Percentiles rank a stretch among this genome's conserved stretches.
These are phyloP conservation scores for Cyclotella distinguenda DNA, from an alignment of 108 stramenopile genomes.

Conservation along the genomic window DNA sequence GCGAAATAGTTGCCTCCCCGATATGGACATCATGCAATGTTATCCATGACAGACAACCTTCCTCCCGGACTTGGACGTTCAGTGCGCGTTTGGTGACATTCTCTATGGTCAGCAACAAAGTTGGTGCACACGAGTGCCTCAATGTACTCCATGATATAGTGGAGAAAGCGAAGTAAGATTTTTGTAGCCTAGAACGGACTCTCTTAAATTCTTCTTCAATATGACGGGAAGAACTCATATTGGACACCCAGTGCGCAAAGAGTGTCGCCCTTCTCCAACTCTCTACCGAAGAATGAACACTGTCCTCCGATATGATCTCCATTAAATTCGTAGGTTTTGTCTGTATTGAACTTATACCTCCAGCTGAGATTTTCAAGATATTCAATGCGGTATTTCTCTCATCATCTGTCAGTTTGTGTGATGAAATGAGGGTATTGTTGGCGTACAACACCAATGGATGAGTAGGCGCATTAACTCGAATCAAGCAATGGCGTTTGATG, in stretches of 20 bases:
- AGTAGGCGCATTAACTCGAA: conserved; percentile 13
- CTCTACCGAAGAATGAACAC: conserved; percentile 8
- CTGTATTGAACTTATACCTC: background rate
- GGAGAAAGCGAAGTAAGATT: conserved; percentile 38
- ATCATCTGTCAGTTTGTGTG: conserved; percentile 12
- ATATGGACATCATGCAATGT: conserved; percentile 27
- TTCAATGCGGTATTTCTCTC: conserved; percentile 29
- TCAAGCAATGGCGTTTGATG: conserved; percentile 35
- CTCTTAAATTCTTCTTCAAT: conserved; percentile 3
- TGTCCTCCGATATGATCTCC: background rate
- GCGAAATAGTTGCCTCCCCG: conserved; percentile 32
- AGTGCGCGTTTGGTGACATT: background rate
- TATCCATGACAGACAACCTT: conserved; percentile 25
- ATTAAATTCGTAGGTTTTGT: background rate
- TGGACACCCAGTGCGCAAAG: conserved; percentile 31
- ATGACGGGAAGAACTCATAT: background rate
- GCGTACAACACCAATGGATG: conserved; percentile 39
- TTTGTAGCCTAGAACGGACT: conserved; percentile 25
- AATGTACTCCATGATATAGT: conserved; percentile 12
- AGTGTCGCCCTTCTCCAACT: conserved; percentile 41
- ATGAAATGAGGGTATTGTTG: conserved; percentile 30
- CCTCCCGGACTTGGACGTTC: background rate
- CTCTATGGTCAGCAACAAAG: conserved; percentile 20
- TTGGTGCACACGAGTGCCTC: conserved; percentile 39
- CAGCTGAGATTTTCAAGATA: conserved; percentile 7